Base-by-base conservation (phyloP, 148 eudicot genomes). In the Rhododendron kiyosumense region DNA sequence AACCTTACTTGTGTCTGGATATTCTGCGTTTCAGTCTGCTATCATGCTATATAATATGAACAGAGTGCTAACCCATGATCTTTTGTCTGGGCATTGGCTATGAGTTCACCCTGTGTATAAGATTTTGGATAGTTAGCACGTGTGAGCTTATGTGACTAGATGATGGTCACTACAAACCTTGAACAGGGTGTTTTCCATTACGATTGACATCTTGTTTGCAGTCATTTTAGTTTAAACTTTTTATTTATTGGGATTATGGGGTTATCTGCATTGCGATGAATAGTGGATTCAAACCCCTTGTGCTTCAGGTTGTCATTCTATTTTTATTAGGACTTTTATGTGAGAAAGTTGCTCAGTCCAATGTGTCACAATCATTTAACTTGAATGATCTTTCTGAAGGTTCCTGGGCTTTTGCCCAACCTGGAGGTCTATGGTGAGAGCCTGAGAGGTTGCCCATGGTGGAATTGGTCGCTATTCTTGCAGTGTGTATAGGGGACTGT, bases 381-480 rank as follows among this genome's bases (percentile, higher is more conserved):
- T 91, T 90, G 91, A 89, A 91, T 94, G 93, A 82, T 94, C 92
- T 94, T 94, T 90, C 90, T 94, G 96, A 94, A 94, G 96, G 96
- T 94, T 94, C 88, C 87, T 90, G 90, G 94, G 96, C 92, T 86
- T 90, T 92, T 94, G 94, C 96, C 94, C 92, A 89, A 91, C 93
- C 93, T 91, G 96, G 93, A 88, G 96, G 93, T 90, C 94, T 92
- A 83, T 93, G 96, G 94, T 93, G 96, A 89, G 45, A 41, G 45
- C 45, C 45, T 41, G 45, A 41, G 96, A 91, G 88, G 94, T 92
- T 92, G 92, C 93, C 96, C 94, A 88, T 91, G 96, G 93, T 94
- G 96, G 94, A 91, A 89, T 91, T 93, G 94, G 91, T 93, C 90
- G 90, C 93, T 85, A 91, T 90, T 91, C 94, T 92, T 92, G 93